Evolutionary conservation across 1,139 yeast species (phyloP).

Genomic region (Yarrowia galli): DNA sequence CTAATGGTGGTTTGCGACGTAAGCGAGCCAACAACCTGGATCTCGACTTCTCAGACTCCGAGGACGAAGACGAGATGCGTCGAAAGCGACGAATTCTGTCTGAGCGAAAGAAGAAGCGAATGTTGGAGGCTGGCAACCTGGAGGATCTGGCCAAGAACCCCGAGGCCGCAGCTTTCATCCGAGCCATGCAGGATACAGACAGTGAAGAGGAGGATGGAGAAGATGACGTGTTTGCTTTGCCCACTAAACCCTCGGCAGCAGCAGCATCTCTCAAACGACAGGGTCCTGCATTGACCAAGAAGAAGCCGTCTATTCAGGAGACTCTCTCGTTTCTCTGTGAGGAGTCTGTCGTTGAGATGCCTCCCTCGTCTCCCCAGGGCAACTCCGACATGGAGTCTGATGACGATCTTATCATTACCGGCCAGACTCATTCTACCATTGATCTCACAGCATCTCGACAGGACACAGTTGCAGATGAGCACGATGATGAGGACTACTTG

Average conservation of each 20-base stretch:
- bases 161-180: conserved; percentile 76
- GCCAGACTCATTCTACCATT: conserved; percentile 10
- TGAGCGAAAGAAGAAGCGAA: conserved; percentile 61
- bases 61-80: conserved; percentile 60
- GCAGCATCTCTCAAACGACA: neutral
- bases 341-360: conserved; percentile 11
- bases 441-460: conserved; percentile 26
- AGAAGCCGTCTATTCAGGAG: conserved; percentile 17
- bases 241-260: neutral
- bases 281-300: neutral
- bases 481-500: conserved; percentile 15
- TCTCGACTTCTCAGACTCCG: conserved; percentile 65
- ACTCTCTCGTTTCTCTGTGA: conserved; percentile 34
- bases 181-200: conserved; percentile 63
- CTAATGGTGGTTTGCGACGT: conserved; percentile 79
- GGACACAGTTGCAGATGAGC: neutral
- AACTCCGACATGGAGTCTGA: conserved; percentile 13
- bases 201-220: conserved; percentile 10
- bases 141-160: conserved; percentile 61
- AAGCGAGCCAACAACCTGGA: conserved; percentile 67
- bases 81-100: conserved; percentile 59
- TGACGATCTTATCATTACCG: conserved; percentile 22
- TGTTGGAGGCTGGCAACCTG: conserved; percentile 62
- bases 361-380: conserved; percentile 21
- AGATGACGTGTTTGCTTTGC: conserved; percentile 16